phyloP scores from a whole-genome alignment of 257 asterid genomes.

The Fraxinus pennsylvanica region DNA sequence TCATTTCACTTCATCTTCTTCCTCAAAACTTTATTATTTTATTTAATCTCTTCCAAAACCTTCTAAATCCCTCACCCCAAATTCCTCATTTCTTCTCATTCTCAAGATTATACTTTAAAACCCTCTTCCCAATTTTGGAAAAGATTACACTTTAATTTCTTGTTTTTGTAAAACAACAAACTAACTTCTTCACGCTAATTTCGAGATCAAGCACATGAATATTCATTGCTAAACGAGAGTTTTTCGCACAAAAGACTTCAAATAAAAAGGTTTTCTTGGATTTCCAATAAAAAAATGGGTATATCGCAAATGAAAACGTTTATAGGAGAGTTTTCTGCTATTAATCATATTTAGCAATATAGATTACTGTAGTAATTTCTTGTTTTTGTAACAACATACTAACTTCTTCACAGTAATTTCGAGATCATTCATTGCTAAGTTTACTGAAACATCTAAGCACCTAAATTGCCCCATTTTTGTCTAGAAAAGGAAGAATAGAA shows the following conservation, averaged over 20 bases:
- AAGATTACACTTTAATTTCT: not conserved
- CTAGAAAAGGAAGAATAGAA: not conserved
- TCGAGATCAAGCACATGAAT: not conserved
- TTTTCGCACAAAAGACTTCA: too few relatives aligned
- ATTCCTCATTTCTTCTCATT: too few relatives aligned
- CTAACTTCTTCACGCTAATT: not conserved
- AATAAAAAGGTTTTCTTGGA: too few relatives aligned
- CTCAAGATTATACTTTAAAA: too few relatives aligned
- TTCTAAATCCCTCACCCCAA: too few relatives aligned
- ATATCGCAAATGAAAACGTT: too few relatives aligned
- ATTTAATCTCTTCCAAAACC: too few relatives aligned
- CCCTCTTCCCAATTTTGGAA: too few relatives aligned
- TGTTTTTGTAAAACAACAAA: not conserved
- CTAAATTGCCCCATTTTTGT: not conserved
- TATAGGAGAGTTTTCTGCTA: too few relatives aligned
- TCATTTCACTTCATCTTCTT: too few relatives aligned
- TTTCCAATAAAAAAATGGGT: too few relatives aligned
- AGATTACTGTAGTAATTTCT: not conserved
- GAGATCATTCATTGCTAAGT: not conserved
- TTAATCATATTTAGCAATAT: not conserved
- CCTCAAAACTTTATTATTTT: too few relatives aligned
- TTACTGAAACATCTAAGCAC: not conserved
- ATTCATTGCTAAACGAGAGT: not conserved
- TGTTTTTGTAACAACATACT: not conserved
- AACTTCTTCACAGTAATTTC: not conserved